phyloP scores from a whole-genome alignment of 1,139 yeast genomes.

The Debaryomyces nepalensis region DNA sequence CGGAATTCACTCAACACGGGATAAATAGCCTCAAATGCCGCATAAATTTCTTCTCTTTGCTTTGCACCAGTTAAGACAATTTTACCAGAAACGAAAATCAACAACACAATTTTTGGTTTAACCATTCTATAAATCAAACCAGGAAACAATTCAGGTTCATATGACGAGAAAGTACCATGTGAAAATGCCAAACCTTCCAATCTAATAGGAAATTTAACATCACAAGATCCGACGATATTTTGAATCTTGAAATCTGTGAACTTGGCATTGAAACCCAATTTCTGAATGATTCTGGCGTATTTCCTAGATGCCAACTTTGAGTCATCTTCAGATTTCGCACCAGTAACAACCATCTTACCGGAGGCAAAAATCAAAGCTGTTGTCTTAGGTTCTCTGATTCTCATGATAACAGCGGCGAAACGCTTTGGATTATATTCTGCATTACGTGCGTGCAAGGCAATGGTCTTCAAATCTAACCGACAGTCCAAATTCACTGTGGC shows the following conservation, averaged over 20 bases:
- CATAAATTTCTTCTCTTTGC: conserved; percentile 97
- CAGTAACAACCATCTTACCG: conserved; percentile 99
- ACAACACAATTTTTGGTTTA: conserved; percentile 93
- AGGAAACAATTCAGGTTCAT: conserved; percentile 98
- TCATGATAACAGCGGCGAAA: conserved; percentile 99
- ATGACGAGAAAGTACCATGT: conserved; percentile 98
- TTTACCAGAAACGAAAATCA: conserved; percentile 96
- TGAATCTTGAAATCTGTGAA: conserved; percentile 97
- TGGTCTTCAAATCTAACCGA: conserved; percentile 92
- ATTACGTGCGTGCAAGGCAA: conserved; percentile 97
- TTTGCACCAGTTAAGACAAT: conserved; percentile 98
- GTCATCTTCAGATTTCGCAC: conserved; percentile 98
- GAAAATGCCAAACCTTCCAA: conserved; percentile 97
- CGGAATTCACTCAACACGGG: conserved; percentile 98
- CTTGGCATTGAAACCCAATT: conserved; percentile 93
- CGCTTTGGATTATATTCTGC: conserved; percentile 98
- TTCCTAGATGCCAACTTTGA: conserved; percentile 96
- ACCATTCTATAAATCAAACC: conserved; percentile 99
- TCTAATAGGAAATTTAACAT: conserved; percentile 96
- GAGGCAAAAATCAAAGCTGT: conserved; percentile 98
- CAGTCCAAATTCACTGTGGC: conserved; percentile 98
- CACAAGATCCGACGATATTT: conserved; percentile 98
- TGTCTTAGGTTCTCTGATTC: conserved; percentile 98
- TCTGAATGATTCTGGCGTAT: conserved; percentile 96
- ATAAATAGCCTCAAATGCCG: conserved; percentile 96